phyloP scores from a whole-genome alignment of 2,329 filamentous ascomycete species.

The Curvularia sp. region DNA sequence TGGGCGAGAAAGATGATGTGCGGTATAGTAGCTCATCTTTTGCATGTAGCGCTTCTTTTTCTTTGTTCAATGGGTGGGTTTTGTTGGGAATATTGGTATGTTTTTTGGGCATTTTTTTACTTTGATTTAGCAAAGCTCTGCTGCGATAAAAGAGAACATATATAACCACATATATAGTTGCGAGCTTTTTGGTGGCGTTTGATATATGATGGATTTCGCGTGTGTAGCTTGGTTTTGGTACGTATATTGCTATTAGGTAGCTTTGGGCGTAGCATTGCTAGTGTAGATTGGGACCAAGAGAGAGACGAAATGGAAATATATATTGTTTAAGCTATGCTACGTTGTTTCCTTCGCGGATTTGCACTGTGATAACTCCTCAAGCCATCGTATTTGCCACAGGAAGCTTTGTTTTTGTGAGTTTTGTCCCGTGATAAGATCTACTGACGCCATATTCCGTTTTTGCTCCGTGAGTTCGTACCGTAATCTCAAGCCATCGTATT shows the following conservation, averaged over 20 bases:
- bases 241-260: not conserved
- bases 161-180: not conserved
- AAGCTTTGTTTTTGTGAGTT: no score
- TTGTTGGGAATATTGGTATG: not conserved
- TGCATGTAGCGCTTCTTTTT: not conserved
- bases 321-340: not conserved
- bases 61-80: constrained; percentile 1
- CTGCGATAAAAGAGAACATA: constrained; percentile 1
- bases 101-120: not conserved
- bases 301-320: not conserved
- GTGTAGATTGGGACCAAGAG: not conserved
- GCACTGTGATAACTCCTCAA: no score
- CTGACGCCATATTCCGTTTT: no score
- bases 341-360: not conserved
- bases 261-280: not conserved
- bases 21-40: not conserved
- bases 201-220: not conserved
- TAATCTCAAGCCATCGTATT: no score
- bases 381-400: no score
- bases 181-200: constrained; percentile 1
- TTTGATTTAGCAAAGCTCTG: not conserved
- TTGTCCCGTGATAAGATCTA: no score
- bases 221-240: not conserved
- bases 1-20: not conserved
- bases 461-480: no score